Evolutionary conservation across 2,329 filamentous ascomycete species (phyloP).

Genomic region (Pezicula neosporulosa): DNA sequence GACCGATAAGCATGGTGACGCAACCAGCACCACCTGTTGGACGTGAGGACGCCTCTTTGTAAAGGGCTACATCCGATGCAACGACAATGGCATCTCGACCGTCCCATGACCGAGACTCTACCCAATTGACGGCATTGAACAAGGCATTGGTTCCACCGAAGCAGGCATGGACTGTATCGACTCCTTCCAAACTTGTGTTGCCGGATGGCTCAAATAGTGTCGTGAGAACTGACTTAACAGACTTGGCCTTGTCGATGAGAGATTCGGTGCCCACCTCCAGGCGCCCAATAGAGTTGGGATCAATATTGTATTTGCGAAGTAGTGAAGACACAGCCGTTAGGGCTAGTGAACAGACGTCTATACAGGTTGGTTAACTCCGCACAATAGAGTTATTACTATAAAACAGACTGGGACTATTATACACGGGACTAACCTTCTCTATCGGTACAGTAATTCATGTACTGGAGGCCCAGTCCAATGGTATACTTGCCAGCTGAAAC

Average conservation of each 20-base stretch:
- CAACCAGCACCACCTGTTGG: conserved; percentile 74
- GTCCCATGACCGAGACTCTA: conserved; percentile 81
- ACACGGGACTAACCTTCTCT: conserved; percentile 52
- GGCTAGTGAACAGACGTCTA: conserved; percentile 78
- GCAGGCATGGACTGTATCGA: conserved; percentile 78
- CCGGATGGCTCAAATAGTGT: conserved; percentile 67
- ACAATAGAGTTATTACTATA: conserved; percentile 1
- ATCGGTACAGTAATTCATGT: conserved; percentile 85
- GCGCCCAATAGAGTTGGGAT: conserved; percentile 69
- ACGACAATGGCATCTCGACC: conserved; percentile 74
- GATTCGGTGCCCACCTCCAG: conserved; percentile 82
- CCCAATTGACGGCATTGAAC: conserved; percentile 77
- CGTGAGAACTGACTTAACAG: conserved; percentile 80
- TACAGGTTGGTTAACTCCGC: too few species aligned
- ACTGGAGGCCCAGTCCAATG: conserved; percentile 80
- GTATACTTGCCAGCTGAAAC: conserved; percentile 78
- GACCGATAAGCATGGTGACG: conserved; percentile 72
- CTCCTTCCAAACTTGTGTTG: conserved; percentile 76
- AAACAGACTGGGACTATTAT: not conserved
- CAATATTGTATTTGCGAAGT: conserved; percentile 75
- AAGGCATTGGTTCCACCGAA: conserved; percentile 79
- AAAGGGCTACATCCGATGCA: conserved; percentile 75
- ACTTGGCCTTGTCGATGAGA: conserved; percentile 81
- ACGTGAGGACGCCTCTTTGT: conserved; percentile 75
- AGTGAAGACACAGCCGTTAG: conserved; percentile 73